Evolutionary conservation across 768 basidiomycete genomes (phyloP), one percentile per base, ranked within the genome.

Genomic region (Boletus subparvulus): DNA sequence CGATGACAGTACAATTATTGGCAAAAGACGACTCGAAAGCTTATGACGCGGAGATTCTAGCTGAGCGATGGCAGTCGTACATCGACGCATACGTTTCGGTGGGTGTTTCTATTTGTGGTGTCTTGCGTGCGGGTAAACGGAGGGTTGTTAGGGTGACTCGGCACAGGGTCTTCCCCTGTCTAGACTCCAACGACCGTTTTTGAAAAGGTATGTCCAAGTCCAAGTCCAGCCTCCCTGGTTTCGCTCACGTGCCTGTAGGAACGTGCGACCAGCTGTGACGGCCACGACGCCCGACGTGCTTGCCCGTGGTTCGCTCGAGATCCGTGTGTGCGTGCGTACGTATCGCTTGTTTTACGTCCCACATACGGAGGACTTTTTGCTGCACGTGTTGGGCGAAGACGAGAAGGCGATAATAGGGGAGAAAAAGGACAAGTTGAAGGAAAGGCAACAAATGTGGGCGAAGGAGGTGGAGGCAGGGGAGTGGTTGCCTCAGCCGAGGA

Each of bases 31-130:
- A 90, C 63, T 82, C 84, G 13, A 83, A 79, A 56, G 80, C 83
- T 35, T 89, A 91, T 56, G 89, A 92, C 64, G 83, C 87, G 0
- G 90, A 91, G 63, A 85, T 87, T 17, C 71, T 88, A 53, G 87
- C 85, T 12, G 87, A 85, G 5, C 79, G 90, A 40, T 93, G 90
- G 90, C 86, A 90, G 61, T 75, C 81, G 0, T 92, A 92, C 67
- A 82, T 92, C 52, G 86, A 90, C 51, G 84, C 88, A 0, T 92
- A 82, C 67, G 85, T 88, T 54, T 83, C 84, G 56, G 84, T 90
- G 63, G 11, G 81, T 65, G 17, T 28, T 52, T 55, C 14, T 19
- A 1, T 42, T 42, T 3, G 30, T 14, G 9, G 17, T 24, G 33
- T 28, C 33, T 12, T 13, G 35, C 10, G 24, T 46, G 17, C 46